These are phyloP conservation scores for Penicillium sp. DNA, from an alignment of 2,329 filamentous ascomycete genomes.

Conservation along the genomic window DNA sequence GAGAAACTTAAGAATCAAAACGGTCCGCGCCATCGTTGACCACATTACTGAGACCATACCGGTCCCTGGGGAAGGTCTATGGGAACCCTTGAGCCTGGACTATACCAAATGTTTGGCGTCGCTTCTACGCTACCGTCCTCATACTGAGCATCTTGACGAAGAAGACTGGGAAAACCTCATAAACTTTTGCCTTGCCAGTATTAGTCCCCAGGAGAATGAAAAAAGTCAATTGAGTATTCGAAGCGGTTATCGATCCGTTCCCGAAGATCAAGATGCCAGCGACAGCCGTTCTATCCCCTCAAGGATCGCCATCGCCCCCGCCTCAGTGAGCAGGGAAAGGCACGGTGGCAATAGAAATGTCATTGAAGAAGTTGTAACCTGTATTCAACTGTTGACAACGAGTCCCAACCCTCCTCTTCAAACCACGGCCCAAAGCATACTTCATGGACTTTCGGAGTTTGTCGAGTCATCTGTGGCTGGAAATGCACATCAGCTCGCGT, in stretches of 20 bases:
- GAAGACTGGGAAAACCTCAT: slow-evolving; percentile 67
- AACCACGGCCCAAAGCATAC: slow-evolving; percentile 55
- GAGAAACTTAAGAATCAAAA: slow-evolving; percentile 68
- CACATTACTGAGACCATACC: slow-evolving; percentile 76
- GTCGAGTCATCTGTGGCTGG: slow-evolving; percentile 58
- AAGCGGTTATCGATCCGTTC: slow-evolving; percentile 24
- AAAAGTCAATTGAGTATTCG: slow-evolving; percentile 31
- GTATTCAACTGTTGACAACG: slow-evolving; percentile 62
- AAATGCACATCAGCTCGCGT: slow-evolving; percentile 67
- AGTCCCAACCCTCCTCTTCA: slow-evolving; percentile 66
- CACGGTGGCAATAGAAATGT: slow-evolving; percentile 33
- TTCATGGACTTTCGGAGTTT: slow-evolving; percentile 58
- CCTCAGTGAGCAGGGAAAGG: slow-evolving; percentile 26
- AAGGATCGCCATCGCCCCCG: slow-evolving; percentile 28
- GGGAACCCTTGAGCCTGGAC: slow-evolving; percentile 68
- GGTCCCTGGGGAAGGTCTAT: slow-evolving; percentile 58
- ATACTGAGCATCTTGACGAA: slow-evolving; percentile 72
- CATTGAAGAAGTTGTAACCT: slow-evolving; percentile 60
- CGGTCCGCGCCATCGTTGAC: slow-evolving; percentile 72
- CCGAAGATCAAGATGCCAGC: slow-evolving; percentile 27
- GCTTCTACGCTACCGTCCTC: slow-evolving; percentile 69
- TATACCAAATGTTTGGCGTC: slow-evolving; percentile 73
- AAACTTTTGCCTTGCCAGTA: slow-evolving; percentile 66
- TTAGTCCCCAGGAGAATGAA: slow-evolving; percentile 40
- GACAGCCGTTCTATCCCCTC: slow-evolving; percentile 32